Evolutionary conservation across 495 filamentous ascomycete genomes (phyloP), one percentile per base, ranked within the genome.

Genomic region (Darksidea phi): DNA sequence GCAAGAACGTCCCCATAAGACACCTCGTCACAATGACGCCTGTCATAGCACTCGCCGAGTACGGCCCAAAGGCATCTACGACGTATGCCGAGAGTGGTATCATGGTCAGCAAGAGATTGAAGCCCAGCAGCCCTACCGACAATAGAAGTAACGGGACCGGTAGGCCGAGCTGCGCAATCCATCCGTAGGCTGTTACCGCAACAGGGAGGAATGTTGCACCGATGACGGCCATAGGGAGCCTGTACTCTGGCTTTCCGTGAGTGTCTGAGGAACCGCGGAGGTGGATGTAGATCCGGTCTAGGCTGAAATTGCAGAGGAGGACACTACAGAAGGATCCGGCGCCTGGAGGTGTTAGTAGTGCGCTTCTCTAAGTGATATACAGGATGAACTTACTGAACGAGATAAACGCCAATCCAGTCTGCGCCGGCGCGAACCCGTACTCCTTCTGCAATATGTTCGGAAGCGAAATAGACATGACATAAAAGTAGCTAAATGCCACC

Each of bases 41-140:
- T 1, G 82, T 84, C 76, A 84, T 75, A 1, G 82, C 82, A 15
- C 77, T 80, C 0, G 82, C 82, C 6, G 79, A 75, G 63, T 79
- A 83, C 12, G 82, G 52, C 0, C 79, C 78, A 59, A 81, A 85
- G 0, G 82, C 80, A 59, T 85, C 82, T 0, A 84, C 82, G 8
- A 85, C 72, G 53, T 84, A 85, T 0, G 80, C 73, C 63, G 74
- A 74, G 23, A 84, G 50, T 0, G 82, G 79, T 17, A 85, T 68
- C 45, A 77, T 67, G 12, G 73, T 74, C 10, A 82, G 48, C 57
- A 81, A 75, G 12, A 79, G 50, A 6, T 71, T 61, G 49, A 70
- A 42, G 17, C 79, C 78, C 0, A 75, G 37, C 0, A 76, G 10
- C n/a, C 54, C 71, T 0, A 80, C 69, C 0, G 70, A 59, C 0